A percentile compares a stretch with the other conserved stretches of the same genome.
Conservation (phyloP, 305 asterid genomes). For the Fraxinus sp. region DNA sequence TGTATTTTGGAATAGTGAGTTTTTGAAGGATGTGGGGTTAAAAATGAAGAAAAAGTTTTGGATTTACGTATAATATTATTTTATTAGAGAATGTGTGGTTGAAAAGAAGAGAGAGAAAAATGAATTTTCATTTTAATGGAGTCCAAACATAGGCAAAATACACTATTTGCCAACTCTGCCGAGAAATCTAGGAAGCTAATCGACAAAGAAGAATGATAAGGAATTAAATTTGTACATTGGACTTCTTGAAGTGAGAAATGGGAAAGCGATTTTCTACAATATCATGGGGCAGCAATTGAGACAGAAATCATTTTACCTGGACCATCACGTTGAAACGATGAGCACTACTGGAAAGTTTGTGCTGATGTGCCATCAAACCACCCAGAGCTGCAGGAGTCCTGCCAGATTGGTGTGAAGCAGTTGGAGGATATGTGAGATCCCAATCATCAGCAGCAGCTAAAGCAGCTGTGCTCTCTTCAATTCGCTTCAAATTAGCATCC, state of each 20-base stretch:
- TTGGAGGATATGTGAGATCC: constrained; percentile 83
- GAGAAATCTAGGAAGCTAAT: not conserved
- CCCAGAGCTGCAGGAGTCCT: constrained; percentile 55
- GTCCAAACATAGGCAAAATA: not conserved
- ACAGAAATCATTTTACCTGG: constrained; percentile 56
- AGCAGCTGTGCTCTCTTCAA: constrained; percentile 97
- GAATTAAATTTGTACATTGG: not conserved
- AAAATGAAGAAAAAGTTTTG: too few species aligned
- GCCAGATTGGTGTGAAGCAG: constrained; percentile 60
- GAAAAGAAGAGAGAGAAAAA: too few species aligned
- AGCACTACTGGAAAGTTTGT: constrained; percentile 93
- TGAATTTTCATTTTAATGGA: too few species aligned
- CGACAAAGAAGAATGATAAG: not conserved
- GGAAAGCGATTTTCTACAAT: constrained; percentile 3
- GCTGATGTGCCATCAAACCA: constrained; percentile 52
- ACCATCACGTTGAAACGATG: constrained; percentile 90
- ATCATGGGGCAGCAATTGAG: constrained; percentile 5
- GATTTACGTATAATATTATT: too few species aligned
- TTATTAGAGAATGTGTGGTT: too few species aligned
- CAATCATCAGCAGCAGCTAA: constrained; percentile 97
- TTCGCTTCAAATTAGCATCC: constrained; percentile 95
- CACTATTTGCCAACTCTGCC: not conserved
- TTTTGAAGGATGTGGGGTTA: too few species aligned
- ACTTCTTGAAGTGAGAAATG: constrained; percentile 10
- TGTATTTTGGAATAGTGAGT: too few species aligned